Base-by-base conservation (phyloP, 768 basidiomycete species). In the Lentinula edodes region DNA sequence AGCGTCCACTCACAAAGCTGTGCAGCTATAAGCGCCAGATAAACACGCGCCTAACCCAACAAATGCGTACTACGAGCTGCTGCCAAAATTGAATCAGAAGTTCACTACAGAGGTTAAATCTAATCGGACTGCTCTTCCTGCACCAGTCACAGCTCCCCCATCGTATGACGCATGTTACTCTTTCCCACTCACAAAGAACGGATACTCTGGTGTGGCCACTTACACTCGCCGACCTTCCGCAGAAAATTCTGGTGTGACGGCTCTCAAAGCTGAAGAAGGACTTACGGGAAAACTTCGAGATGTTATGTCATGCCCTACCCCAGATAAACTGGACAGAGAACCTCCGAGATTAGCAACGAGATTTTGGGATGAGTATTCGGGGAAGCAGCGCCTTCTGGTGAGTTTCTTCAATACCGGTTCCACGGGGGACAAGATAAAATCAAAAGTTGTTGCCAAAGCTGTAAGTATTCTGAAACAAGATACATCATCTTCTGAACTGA, bases 141-240 rank as follows among this genome's bases (percentile, higher is more conserved):
- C 88, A 66, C 75, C 81, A 18, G 80, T 90, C 53, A 94, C 92
- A 2, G 66, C 90, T n/a, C 93, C 95, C 10, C 79, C 83, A 5
- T 83, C 82, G 13, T 98, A 86, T 68, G 82, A 95, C 70, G 84
- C 87, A 0, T 97, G 96, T 79, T 95, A 95, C 75, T 96, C 95
- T 4, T 96, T 97, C 67, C 89, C 93, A 10, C 63, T 76, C 63
- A 76, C 74, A 57, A 93, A 89, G 71, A 78, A 85, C 0, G 97
- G 97, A 8, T 98, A 98, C 68, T 95, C 94, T 61, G 97, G 97
- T 34, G 94, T 96, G 6, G 93, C 89, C 2, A 87, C 92, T 4
- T 98, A 95, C 73, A 86, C 90, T 34, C 85, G 90, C 65, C 75
- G 81, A 9, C 69, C 75, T n/a, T 76, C 74, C 3, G 76, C 80